These are phyloP conservation scores for Cyphellophora attinorum DNA, from an alignment of 2,329 filamentous ascomycete genomes.

Conservation along the genomic window DNA sequence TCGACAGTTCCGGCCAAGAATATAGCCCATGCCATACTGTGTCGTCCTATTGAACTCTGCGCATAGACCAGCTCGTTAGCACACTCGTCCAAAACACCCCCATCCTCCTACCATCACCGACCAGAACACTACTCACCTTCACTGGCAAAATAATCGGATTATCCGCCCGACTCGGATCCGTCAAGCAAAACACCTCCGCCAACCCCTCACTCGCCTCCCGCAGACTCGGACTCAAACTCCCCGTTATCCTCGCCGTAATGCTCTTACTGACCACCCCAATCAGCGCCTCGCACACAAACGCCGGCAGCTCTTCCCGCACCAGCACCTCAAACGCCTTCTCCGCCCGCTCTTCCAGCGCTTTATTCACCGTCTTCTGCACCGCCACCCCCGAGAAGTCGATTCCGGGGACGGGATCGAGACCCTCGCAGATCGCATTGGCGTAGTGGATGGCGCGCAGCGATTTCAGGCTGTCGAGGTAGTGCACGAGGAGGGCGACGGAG, in stretches of 20 bases:
- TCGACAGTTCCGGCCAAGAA: slow-evolving; percentile 66
- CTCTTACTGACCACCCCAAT: slow-evolving; percentile 61
- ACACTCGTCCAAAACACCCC: too few species aligned
- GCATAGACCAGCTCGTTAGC: too few species aligned
- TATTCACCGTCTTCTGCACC: slow-evolving; percentile 47
- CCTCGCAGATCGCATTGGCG: slow-evolving; percentile 57
- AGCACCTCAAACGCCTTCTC: slow-evolving; percentile 55
- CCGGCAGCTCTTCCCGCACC: slow-evolving; percentile 59
- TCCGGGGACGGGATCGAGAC: slow-evolving; percentile 47
- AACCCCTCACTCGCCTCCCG: slow-evolving; percentile 63
- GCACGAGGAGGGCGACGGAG: slow-evolving; percentile 58
- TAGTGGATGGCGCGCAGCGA: slow-evolving; percentile 62
- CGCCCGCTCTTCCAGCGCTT: slow-evolving; percentile 52
- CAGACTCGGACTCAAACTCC: slow-evolving; percentile 54
- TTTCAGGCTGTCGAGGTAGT: slow-evolving; percentile 64
- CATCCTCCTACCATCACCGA: too few species aligned
- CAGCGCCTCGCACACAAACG: slow-evolving; percentile 61
- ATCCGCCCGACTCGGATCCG: slow-evolving; percentile 61
- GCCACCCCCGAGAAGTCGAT: slow-evolving; percentile 45
- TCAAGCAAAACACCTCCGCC: slow-evolving; percentile 68
- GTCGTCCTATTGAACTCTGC: slow-evolving; percentile 64
- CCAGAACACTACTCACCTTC: slow-evolving; percentile 43
- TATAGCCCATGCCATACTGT: slow-evolving; percentile 64
- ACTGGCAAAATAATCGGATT: slow-evolving; percentile 68
- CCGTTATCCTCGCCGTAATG: slow-evolving; percentile 58